phyloP scores from a whole-genome alignment of 345 rosid genomes.

The Erucastrum elatum region DNA sequence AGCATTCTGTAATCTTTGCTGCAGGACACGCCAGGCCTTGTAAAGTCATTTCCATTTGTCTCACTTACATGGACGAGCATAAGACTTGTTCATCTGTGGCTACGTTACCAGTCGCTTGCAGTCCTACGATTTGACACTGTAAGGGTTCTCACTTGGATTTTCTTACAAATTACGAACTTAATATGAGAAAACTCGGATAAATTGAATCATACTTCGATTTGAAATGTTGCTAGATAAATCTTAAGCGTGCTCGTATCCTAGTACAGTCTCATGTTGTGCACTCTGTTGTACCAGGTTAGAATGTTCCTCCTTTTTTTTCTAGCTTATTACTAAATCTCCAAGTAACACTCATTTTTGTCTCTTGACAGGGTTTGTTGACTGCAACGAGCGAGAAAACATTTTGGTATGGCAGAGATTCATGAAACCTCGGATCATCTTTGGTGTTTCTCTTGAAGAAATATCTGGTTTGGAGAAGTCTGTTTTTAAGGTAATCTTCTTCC shows the following conservation, averaged over 20 bases:
- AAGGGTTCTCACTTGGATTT: constrained; percentile 23
- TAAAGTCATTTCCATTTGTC: constrained; percentile 63
- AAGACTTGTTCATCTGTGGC: constrained; percentile 86
- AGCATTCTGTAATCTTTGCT: constrained; percentile 30
- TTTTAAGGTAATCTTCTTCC: constrained; percentile 47
- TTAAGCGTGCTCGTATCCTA: constrained; percentile 89
- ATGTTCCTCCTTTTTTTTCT: background rate
- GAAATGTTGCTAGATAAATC: constrained; percentile 62
- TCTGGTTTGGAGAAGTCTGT: constrained; percentile 53
- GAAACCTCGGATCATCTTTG: constrained; percentile 74
- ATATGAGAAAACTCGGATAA: background rate
- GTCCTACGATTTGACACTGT: constrained; percentile 74
- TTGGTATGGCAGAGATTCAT: constrained; percentile 73
- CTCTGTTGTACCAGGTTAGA: constrained; percentile 63
- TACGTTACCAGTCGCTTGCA: constrained; percentile 79
- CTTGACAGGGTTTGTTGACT: constrained; percentile 65
- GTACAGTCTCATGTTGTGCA: constrained; percentile 66
- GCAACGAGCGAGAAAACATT: constrained; percentile 79
- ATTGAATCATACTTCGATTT: background rate
- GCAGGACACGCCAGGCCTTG: constrained; percentile 90
- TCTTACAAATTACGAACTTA: background rate
- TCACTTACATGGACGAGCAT: constrained; percentile 71
- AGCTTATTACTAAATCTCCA: background rate
- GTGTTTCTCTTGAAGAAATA: constrained; percentile 75
- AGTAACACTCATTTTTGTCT: constrained; percentile 5